Percentiles rank a stretch among this genome's conserved stretches.
Evolutionary conservation across 345 rosid species (phyloP).

Genomic region (Turritis glabra): DNA sequence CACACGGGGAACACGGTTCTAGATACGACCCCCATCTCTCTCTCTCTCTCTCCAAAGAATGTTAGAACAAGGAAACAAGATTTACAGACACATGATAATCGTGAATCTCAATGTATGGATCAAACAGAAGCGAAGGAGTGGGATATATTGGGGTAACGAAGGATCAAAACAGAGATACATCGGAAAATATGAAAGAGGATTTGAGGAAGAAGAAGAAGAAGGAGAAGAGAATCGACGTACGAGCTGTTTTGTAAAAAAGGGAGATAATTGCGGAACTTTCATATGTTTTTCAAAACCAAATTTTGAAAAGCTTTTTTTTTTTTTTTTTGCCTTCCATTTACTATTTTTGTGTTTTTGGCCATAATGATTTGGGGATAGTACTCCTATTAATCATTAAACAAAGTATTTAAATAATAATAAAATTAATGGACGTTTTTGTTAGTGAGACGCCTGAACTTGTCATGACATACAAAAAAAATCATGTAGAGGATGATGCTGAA

Average conservation of each 20-base stretch:
- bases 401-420: not conserved
- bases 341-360: not conserved
- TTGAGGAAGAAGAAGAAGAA: not conserved
- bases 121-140: not conserved
- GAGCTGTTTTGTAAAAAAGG: slow-evolving; percentile 16
- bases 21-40: slow-evolving; percentile 47
- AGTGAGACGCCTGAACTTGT: slow-evolving; percentile 39
- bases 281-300: not conserved
- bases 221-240: slow-evolving; percentile 5
- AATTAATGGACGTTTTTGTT: slow-evolving; percentile 20
- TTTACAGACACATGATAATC: slow-evolving; percentile 12
- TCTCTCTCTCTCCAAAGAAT: not conserved
- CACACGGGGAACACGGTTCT: slow-evolving; percentile 55
- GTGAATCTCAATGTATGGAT: slow-evolving; percentile 13
- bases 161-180: slow-evolving; percentile 29
- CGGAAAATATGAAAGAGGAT: not conserved
- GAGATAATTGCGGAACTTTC: slow-evolving; percentile 32
- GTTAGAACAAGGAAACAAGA: not conserved
- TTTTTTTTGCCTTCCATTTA: not conserved
- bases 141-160: not conserved
- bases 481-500: no score
- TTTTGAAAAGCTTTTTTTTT: not conserved
- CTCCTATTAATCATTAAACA: no score
- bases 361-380: not conserved
- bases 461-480: slow-evolving; percentile 1